Percentiles rank a stretch among this genome's conserved stretches.
These are phyloP conservation scores for Gyromitra esculenta DNA, from an alignment of 2,329 filamentous ascomycete species.

Conservation along the genomic window DNA sequence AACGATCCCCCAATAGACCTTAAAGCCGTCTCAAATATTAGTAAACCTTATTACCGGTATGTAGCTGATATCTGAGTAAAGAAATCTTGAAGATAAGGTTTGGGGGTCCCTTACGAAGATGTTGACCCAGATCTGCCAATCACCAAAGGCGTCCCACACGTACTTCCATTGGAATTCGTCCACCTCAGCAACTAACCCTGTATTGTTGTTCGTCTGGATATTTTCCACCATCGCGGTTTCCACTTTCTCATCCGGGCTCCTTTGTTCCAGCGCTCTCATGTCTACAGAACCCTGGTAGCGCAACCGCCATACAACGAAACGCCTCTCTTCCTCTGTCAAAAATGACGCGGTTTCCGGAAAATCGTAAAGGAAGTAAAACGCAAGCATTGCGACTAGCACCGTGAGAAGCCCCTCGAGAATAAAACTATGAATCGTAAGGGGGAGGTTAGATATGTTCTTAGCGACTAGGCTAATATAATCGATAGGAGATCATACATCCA, in stretches of 20 bases:
- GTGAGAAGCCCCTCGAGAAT: slow-evolving; percentile 65
- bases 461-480: background rate
- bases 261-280: slow-evolving; percentile 9
- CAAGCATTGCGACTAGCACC: slow-evolving; percentile 22
- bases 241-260: slow-evolving; percentile 1
- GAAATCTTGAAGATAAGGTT: background rate
- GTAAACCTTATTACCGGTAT: background rate
- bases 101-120: slow-evolving; percentile 31
- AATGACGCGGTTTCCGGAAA: slow-evolving; percentile 80
- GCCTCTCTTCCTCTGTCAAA: slow-evolving; percentile 74
- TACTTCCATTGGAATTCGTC: slow-evolving; percentile 61
- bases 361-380: slow-evolving; percentile 74
- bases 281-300: slow-evolving; percentile 60
- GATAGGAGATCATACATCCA: slow-evolving; percentile 60
- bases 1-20: slow-evolving; percentile 56
- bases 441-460: background rate
- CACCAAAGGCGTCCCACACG: slow-evolving; percentile 63
- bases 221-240: slow-evolving; percentile 27
- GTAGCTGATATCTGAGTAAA: background rate
- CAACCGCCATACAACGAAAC: slow-evolving; percentile 73
- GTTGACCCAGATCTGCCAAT: slow-evolving; percentile 63
- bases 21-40: slow-evolving; percentile 65
- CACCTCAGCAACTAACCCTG: slow-evolving; percentile 53
- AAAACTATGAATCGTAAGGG: slow-evolving; percentile 63
- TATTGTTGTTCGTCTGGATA: background rate